Evolutionary conservation across 805 yeast genomes (phyloP).

Genomic region (Kluyveromyces aestuarii): DNA sequence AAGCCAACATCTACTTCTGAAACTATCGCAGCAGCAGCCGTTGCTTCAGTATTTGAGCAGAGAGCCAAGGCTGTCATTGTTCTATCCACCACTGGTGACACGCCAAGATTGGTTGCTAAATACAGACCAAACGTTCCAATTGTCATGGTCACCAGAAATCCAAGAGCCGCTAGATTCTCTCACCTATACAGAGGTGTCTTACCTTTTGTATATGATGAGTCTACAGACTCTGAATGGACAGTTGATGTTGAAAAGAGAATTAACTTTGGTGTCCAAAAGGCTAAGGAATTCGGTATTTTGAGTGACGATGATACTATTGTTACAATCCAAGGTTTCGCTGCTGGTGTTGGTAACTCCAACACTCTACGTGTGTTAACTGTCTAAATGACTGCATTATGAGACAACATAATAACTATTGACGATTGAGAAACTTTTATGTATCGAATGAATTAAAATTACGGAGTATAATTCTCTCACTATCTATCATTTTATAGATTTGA

Average conservation of each 20-base stretch:
- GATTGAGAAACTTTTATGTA: neutral
- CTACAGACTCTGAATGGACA: conserved; percentile 71
- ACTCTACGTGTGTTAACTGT: conserved; percentile 88
- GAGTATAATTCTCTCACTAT: neutral
- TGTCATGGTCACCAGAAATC: conserved; percentile 96
- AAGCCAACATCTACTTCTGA: conserved; percentile 91
- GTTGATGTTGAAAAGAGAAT: conserved; percentile 93
- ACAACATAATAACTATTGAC: neutral
- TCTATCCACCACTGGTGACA: conserved; percentile 87
- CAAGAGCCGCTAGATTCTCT: conserved; percentile 84
- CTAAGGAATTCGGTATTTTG: conserved; percentile 77
- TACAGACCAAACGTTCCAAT: conserved; percentile 97
- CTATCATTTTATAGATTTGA: neutral
- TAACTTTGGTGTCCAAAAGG: conserved; percentile 86
- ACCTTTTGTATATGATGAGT: conserved; percentile 78
- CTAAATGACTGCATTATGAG: conserved; percentile 24
- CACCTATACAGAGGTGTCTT: conserved; percentile 98
- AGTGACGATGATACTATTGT: conserved; percentile 81
- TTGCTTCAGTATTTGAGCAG: conserved; percentile 93
- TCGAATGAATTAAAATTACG: neutral
- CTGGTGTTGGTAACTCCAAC: conserved; percentile 98
- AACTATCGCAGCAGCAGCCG: conserved; percentile 96
- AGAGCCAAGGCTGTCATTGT: conserved; percentile 95
- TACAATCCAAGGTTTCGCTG: conserved; percentile 97
- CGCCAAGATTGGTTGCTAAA: conserved; percentile 94